Evolutionary conservation across 768 basidiomycete genomes (phyloP).

Genomic region (Leccinum subtestaceum): DNA sequence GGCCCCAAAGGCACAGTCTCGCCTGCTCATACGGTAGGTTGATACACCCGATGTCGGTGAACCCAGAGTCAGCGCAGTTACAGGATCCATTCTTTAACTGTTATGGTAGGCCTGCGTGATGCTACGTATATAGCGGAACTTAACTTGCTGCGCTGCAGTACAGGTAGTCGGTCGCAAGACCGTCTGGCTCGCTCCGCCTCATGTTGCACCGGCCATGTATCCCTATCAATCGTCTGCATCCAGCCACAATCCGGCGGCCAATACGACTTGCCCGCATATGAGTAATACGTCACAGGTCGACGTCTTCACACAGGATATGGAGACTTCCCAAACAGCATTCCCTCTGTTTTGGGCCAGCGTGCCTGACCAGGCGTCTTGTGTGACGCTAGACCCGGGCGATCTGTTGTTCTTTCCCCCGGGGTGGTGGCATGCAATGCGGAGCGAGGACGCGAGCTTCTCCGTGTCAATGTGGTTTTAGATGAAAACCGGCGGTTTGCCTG

Average conservation of each 20-base stretch:
- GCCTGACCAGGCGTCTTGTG: constrained; percentile 55
- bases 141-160: constrained; percentile 41
- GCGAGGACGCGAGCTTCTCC: constrained; percentile 79
- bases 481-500: constrained; percentile 25
- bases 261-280: constrained; percentile 46
- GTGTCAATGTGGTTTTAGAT: constrained; percentile 88
- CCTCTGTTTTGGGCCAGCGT: constrained; percentile 58
- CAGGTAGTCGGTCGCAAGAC: constrained; percentile 89
- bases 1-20: constrained; percentile 78
- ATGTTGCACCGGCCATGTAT: constrained; percentile 55
- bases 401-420: constrained; percentile 85
- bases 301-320: constrained; percentile 51
- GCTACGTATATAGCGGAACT: background rate
- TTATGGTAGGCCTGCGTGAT: constrained; percentile 55
- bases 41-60: constrained; percentile 9
- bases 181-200: constrained; percentile 87
- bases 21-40: constrained; percentile 84
- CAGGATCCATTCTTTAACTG: constrained; percentile 94
- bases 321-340: constrained; percentile 29
- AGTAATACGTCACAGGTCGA: constrained; percentile 83
- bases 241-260: constrained; percentile 38
- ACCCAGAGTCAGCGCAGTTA: constrained; percentile 5
- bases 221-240: constrained; percentile 36
- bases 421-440: constrained; percentile 94
- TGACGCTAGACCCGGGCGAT: constrained; percentile 78